Conservation (phyloP, 306 rosid genomes). For the Castanopsis chinensis region DNA sequence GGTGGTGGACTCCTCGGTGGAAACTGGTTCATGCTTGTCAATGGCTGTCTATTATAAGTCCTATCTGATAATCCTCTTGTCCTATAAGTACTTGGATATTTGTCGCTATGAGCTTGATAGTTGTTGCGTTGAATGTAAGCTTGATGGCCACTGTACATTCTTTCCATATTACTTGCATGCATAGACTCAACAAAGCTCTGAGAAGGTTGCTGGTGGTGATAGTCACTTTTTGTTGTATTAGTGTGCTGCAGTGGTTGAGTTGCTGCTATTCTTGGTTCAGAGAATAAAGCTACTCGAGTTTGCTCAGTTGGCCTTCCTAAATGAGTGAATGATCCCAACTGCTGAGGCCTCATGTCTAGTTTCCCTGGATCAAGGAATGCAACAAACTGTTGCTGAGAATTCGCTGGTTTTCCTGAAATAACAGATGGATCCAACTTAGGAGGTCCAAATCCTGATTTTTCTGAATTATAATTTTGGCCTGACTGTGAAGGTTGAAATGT, state of each 20-base stretch:
- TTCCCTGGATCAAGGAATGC: neutral
- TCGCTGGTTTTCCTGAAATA: neutral
- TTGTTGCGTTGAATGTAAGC: slow-evolving; percentile 7
- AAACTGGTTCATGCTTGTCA: slow-evolving; percentile 20
- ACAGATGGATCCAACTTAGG: slow-evolving; percentile 2
- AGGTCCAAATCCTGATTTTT: slow-evolving; percentile 25
- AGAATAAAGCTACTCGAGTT: neutral
- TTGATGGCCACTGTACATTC: neutral
- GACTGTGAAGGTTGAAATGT: slow-evolving; percentile 19
- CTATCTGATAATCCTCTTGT: slow-evolving; percentile 11
- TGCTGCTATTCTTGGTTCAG: neutral
- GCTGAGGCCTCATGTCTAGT: slow-evolving; percentile 5
- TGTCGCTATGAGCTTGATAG: neutral
- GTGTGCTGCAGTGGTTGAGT: neutral
- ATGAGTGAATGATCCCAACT: slow-evolving; percentile 1
- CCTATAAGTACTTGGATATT: neutral
- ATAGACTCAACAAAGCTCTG: neutral
- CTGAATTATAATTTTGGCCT: neutral
- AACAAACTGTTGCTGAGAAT: neutral
- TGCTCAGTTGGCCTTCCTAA: slow-evolving; percentile 1
- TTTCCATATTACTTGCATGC: neutral
- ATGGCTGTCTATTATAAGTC: slow-evolving; percentile 30
- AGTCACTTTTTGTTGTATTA: neutral
- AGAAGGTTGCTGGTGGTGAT: slow-evolving; percentile 28
- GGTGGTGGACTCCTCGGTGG: neutral